Evolutionary conservation across 2,329 filamentous ascomycete genomes (phyloP).

Genomic region (Colletotrichum echinochloae): DNA sequence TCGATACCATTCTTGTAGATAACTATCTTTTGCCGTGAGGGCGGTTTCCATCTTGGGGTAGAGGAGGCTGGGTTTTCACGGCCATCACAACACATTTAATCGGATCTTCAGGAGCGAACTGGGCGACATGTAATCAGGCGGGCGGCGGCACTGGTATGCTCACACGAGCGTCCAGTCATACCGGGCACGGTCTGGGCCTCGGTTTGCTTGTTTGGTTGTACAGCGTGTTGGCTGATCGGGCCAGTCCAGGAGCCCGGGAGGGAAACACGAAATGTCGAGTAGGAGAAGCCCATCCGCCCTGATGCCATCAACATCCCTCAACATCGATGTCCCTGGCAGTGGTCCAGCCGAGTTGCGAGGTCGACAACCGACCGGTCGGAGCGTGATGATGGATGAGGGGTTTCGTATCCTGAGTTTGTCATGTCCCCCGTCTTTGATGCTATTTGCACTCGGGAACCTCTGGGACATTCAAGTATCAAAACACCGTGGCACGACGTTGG

Average conservation of each 20-base stretch:
- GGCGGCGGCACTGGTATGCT: not conserved
- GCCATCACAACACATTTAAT: not conserved
- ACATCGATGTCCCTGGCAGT: not conserved
- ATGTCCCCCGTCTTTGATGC: not conserved
- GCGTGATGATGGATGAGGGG: not conserved
- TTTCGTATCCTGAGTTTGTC: not conserved
- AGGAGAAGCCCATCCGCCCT: no score
- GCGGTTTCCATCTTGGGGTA: not conserved
- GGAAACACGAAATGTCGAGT: no score
- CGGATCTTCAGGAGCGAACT: not conserved
- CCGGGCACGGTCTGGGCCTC: not conserved
- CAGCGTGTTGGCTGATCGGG: not conserved
- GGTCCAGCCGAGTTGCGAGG: not conserved
- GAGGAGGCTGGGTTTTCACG: not conserved
- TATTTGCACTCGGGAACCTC: not conserved
- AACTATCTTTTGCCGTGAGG: not conserved
- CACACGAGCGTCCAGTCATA: not conserved
- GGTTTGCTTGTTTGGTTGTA: not conserved
- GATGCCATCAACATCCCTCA: not conserved
- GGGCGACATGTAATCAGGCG: not conserved
- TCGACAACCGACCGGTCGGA: no score
- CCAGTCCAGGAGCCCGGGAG: not conserved
- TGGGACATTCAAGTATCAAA: not conserved
- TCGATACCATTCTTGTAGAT: conserved; percentile 30
- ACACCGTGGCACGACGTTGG: not conserved